Evolutionary conservation across 352 stramenopile genomes (phyloP).

Genomic region (Aphanomyces euteiches): DNA sequence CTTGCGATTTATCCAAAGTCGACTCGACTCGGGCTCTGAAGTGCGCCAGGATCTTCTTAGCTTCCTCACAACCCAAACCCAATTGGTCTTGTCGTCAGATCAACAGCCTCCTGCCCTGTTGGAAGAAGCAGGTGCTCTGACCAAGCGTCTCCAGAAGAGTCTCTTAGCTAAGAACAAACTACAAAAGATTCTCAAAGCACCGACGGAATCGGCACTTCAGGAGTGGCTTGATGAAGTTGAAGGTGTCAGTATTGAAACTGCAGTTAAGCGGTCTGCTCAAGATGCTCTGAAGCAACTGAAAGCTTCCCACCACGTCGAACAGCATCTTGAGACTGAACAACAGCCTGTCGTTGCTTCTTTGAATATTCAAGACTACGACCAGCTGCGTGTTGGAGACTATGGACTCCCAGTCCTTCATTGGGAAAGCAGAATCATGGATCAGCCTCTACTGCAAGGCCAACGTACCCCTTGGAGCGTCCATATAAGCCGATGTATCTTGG

Average conservation of each 20-base stretch:
- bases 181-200: constrained; percentile 26
- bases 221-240: constrained; percentile 16
- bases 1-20: background rate
- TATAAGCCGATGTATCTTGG: constrained; percentile 91
- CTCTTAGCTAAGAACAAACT: constrained; percentile 18
- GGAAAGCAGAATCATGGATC: constrained; percentile 15
- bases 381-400: background rate
- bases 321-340: background rate
- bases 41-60: constrained; percentile 18
- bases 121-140: constrained; percentile 19
- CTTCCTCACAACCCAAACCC: constrained; percentile 20
- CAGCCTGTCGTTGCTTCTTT: background rate
- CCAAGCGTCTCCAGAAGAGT: constrained; percentile 23
- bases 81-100: background rate
- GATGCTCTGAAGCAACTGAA: constrained; percentile 24
- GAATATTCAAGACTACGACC: constrained; percentile 1
- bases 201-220: background rate
- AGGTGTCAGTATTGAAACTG: background rate
- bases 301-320: constrained; percentile 9
- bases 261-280: background rate
- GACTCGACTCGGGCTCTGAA: background rate
- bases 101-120: background rate
- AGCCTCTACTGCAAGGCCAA: constrained; percentile 1
- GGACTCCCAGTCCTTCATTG: background rate
- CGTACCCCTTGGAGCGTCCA: constrained; percentile 40